Conservation (phyloP, 805 yeast species). For the Candida berthetii region DNA sequence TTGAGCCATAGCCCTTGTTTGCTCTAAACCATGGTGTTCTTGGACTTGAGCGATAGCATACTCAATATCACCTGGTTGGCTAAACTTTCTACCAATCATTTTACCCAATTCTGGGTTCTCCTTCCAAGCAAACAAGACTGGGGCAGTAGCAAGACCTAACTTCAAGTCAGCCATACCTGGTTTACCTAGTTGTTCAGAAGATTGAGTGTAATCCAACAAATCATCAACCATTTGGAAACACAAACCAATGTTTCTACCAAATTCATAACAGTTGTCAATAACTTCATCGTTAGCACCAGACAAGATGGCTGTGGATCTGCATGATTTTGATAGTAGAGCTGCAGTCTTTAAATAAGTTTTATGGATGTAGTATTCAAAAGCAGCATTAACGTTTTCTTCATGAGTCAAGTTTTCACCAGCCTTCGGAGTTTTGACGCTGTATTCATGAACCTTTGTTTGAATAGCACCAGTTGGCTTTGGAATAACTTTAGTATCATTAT, state of each 20-base stretch:
- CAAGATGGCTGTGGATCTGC: constrained; percentile 88
- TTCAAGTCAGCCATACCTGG: constrained; percentile 95
- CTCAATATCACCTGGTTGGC: constrained; percentile 76
- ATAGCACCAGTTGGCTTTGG: constrained; percentile 61
- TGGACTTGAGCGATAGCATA: constrained; percentile 71
- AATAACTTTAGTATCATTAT: constrained; percentile 34
- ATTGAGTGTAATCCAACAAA: constrained; percentile 89
- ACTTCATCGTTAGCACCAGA: constrained; percentile 74
- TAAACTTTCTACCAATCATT: constrained; percentile 78
- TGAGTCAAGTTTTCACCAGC: constrained; percentile 36
- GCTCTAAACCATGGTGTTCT: constrained; percentile 64
- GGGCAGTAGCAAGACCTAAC: constrained; percentile 95
- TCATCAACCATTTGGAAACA: constrained; percentile 97
- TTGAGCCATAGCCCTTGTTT: constrained; percentile 73
- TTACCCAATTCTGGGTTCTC: constrained; percentile 80
- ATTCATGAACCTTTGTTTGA: constrained; percentile 39
- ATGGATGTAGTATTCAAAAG: constrained; percentile 91
- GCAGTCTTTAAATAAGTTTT: constrained; percentile 96
- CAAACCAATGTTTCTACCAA: constrained; percentile 88
- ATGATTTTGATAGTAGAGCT: constrained; percentile 86
- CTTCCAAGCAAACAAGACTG: constrained; percentile 92
- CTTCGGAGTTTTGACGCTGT: constrained; percentile 22
- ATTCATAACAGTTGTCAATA: constrained; percentile 84
- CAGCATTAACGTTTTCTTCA: constrained; percentile 66
- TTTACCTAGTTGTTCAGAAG: constrained; percentile 80